Base-by-base conservation (phyloP, 78 protist species). In the Mantamonas sphyraenae region DNA sequence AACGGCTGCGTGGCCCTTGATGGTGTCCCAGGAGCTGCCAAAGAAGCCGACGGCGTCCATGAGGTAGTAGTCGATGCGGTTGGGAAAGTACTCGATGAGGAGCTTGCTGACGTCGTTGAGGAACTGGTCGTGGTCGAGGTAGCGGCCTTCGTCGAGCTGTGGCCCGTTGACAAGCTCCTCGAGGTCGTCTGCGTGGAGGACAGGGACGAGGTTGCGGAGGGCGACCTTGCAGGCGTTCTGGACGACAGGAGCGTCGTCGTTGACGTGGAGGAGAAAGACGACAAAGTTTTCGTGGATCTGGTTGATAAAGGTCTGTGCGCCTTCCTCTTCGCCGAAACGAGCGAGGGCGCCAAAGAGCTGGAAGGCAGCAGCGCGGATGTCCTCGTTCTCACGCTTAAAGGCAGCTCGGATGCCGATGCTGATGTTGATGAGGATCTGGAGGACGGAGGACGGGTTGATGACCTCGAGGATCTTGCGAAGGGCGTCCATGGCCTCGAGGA, bases 401-500 rank as follows among this genome's bases (percentile, higher is more conserved):
- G 80, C 74, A 14, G 89, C 84, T 30, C 75, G 65, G 43, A 78
- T 78, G 60, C 89, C 51, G 31, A 74, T 68, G 39, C 83, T 78
- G 47, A 83, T 77, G 58, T 77, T 83, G 45, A 83, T 81, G 3
- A 83, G 59, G 33, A 83, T 78, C n/a, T 80, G 81, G 0, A 80
- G 74, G 0, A 83, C 74, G 70, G 74, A 82, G 76, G 40, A 76
- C 74, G 7, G 8, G 22, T 17, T 33, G 30, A 61, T 10, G 53
- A 8, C 8, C 22, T 12, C 66, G 51, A 61, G 39, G 26, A 70
- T 38, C 50, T 69, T 71, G 1, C 74, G 51, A 9, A 83, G 83
- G 70, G 77, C 80, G n/a, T 55, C 31, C 89, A 83, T 83, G 39
- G 84, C 73, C 66, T 83, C 81, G 76, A 77, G 72, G 1, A 84